Base-by-base conservation (phyloP, 108 stramenopile species). In the Stephanodiscus triporus region DNA sequence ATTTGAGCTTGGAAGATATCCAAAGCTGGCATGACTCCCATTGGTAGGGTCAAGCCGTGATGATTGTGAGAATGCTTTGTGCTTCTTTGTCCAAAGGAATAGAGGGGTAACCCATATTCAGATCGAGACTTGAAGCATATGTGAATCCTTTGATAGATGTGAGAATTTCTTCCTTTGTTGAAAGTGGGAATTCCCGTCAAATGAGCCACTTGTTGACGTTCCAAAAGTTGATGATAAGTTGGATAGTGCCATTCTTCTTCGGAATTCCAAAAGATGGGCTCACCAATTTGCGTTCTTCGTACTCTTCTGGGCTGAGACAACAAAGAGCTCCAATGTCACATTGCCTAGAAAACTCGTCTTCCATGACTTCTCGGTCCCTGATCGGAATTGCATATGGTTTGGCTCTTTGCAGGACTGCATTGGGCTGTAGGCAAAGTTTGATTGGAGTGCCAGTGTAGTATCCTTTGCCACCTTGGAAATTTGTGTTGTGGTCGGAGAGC, bases 1-100 rank as follows among this genome's bases (percentile, higher is more conserved):
- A 5, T 29, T 58, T 14, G 6, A 2, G 26, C 57, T 58, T 58
- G 7, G 30, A 11, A 56, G 42, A 65, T 42, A 38, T 65, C 42
- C 27, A 38, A 42, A 1, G 64, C 64, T 45, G 64, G 64, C 47
- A 22, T 47, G 40, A 65, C 40, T 20, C 64, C 64, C 42, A 65
- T 65, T 7, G 64, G 64, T 2, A 65, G 20, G 0, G 47, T 45
- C 1, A 65, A 1, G 38, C 24, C 19, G 32, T 29, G 27, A 27
- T 1, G 2, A 68, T 30, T 29, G 50, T 26, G 11, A 68, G 5
- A 1, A 68, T 30, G 50, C n/a, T n/a, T n/a, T n/a, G 10, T 0
- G 66, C 23, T 3, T 50, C 32, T 2, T 51, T 2, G 13, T 19
- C 36, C 10, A 53, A 29, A 17, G 66, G 66, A 16, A 68, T 50